Conservation (phyloP, 768 basidiomycete species). For the Epithele typhae region DNA sequence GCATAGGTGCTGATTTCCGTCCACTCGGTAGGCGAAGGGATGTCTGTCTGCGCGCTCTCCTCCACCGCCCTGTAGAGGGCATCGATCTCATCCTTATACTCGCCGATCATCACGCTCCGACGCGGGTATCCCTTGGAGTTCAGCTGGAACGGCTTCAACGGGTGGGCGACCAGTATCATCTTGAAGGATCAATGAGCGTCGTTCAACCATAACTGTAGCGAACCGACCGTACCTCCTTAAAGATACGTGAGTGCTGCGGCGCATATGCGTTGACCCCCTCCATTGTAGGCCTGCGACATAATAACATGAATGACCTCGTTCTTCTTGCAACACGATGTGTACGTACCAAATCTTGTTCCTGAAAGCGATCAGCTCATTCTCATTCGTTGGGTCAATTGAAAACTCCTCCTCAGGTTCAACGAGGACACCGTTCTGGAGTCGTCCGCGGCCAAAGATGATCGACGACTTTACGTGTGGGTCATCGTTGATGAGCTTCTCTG, state of each 20-base stretch:
- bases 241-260: constrained; percentile 40
- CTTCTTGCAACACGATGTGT: neutral
- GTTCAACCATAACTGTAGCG: neutral
- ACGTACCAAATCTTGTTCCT: constrained; percentile 33
- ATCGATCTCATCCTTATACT: constrained; percentile 38
- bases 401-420: constrained; percentile 29
- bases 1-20: constrained; percentile 13
- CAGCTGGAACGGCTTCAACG: constrained; percentile 27
- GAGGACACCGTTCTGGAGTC: constrained; percentile 36
- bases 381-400: constrained; percentile 29
- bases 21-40: constrained; percentile 26
- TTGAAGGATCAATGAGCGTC: neutral
- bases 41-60: constrained; percentile 25
- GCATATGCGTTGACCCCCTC: constrained; percentile 36
- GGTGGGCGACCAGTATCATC: constrained; percentile 29
- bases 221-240: constrained; percentile 36
- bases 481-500: constrained; percentile 30
- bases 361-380: constrained; percentile 25
- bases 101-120: constrained; percentile 19
- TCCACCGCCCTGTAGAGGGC: constrained; percentile 30
- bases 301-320: neutral
- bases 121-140: constrained; percentile 28
- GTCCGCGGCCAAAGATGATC: constrained; percentile 39
- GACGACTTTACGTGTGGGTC: constrained; percentile 30
- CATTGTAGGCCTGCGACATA: constrained; percentile 22